Conservation (phyloP, 768 basidiomycete species). For the Pleurotus sapidus region DNA sequence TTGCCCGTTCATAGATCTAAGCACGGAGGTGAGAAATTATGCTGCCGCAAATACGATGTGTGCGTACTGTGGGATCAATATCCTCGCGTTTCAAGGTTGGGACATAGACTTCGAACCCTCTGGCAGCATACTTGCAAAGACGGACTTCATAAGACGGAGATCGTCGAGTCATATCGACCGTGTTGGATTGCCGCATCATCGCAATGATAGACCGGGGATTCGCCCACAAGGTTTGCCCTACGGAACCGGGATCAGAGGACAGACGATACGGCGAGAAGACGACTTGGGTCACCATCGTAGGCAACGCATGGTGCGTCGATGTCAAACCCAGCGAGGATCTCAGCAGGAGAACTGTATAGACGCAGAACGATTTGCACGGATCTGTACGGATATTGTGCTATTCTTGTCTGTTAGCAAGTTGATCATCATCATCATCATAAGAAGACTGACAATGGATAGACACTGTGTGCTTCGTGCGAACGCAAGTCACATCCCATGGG, state of each 20-base stretch:
- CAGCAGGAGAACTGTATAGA: constrained; percentile 60
- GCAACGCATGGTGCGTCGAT: constrained; percentile 63
- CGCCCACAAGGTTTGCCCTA: constrained; percentile 51
- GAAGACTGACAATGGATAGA: constrained; percentile 54
- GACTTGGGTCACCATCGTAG: constrained; percentile 35
- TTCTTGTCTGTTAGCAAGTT: not conserved
- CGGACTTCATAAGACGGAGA: constrained; percentile 66
- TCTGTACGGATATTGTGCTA: constrained; percentile 66
- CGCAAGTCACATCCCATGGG: constrained; percentile 67
- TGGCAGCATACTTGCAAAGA: constrained; percentile 52
- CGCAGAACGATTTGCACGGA: constrained; percentile 67
- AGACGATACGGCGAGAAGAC: not conserved
- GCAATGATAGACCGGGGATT: constrained; percentile 58
- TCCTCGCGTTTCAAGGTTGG: constrained; percentile 46
- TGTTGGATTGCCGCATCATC: constrained; percentile 67
- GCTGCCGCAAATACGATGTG: not conserved
- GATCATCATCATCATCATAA: not conserved
- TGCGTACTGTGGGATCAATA: constrained; percentile 55
- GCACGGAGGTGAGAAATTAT: not conserved
- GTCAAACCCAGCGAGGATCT: constrained; percentile 66
- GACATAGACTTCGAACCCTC: constrained; percentile 57
- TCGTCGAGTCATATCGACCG: constrained; percentile 58
- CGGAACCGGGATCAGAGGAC: not conserved
- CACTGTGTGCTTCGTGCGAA: constrained; percentile 63
- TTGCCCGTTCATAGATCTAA: constrained; percentile 61